Evolutionary conservation across 257 asterid species (phyloP), one percentile per base, ranked within the genome.

Genomic region (Coffea eugenioides): DNA sequence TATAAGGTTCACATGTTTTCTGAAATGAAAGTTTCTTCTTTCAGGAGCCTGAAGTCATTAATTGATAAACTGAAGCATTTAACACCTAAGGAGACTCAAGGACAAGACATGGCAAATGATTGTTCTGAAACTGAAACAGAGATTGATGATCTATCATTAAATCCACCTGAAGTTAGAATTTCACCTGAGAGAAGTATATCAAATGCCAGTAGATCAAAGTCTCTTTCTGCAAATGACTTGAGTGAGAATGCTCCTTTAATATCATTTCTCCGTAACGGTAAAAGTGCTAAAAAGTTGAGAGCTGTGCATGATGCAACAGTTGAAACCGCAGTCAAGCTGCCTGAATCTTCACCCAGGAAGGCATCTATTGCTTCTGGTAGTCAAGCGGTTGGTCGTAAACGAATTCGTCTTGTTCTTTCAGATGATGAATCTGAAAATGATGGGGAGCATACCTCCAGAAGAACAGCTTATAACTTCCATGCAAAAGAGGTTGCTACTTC

Each of bases 71-170:
- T 95, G 67, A 92, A 92, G 89, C 83, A 82, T 66, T 88, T 90
- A 81, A 59, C 75, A 64, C 64, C 21, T 76, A 78, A 64, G 81
- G 90, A 89, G 83, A 52, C 79, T 52, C 86, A 87, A 74, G 87
- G 85, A 82, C 82, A 82, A 80, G 85, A 82, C 51, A 70, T 52
- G 69, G 80, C 72, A 76, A 90, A 80, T 66, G 88, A 89, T 86
- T 94, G 98, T 88, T 91, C 97, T 73, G 98, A 96, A 87, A 91
- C 94, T 78, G 85, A 89, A 84, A 85, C 96, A n/a, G 95, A 91
- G 80, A 82, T 75, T 87, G 95, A 86, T 80, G 83, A 82, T 81
- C 85, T 69, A 73, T 88, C 94, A 69, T 78, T 90, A 71, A 85
- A 88, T 80, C 75, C 12, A 77, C 90, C 93, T 74, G 93, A 88